phyloP scores from a whole-genome alignment of 352 stramenopile species.

The Globisporangium rhizosaccharum region DNA sequence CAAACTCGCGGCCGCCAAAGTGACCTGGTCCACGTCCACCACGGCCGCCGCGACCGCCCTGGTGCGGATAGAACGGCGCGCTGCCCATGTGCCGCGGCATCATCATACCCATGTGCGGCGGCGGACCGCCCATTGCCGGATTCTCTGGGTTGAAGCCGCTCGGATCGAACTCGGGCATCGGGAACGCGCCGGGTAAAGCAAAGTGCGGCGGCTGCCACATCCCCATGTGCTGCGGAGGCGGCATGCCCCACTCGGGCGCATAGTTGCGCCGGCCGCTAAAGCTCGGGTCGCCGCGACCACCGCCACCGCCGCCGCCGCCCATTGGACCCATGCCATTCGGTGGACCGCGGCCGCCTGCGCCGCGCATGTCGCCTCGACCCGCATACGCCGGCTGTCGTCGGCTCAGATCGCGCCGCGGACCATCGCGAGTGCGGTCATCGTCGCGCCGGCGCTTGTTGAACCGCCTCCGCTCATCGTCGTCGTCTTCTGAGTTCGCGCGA shows the following conservation, averaged over 20 bases:
- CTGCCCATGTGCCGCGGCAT: constrained; percentile 52
- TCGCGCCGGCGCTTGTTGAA: constrained; percentile 59
- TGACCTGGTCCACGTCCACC: constrained; percentile 22
- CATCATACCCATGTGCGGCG: constrained; percentile 54
- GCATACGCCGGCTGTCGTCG: constrained; percentile 19
- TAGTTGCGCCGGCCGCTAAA: constrained; percentile 50
- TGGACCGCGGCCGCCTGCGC: constrained; percentile 9
- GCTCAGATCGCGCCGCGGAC: constrained; percentile 18
- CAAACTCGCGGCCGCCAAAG: constrained; percentile 24
- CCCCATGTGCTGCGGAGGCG: constrained; percentile 39
- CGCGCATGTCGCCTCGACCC: constrained; percentile 23
- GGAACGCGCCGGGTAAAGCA: constrained; percentile 37
- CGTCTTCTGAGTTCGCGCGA: constrained; percentile 32
- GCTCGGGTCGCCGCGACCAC: constrained; percentile 18
- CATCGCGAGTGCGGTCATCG: constrained; percentile 28
- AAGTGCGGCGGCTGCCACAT: constrained; percentile 58
- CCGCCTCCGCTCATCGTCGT: constrained; percentile 49
- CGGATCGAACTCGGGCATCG: constrained; percentile 64
- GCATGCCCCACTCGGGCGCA: constrained; percentile 62
- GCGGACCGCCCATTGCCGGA: constrained; percentile 49
- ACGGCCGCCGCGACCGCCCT: constrained; percentile 32
- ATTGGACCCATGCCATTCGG: constrained; percentile 4
- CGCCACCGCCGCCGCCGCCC: neutral
- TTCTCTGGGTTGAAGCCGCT: constrained; percentile 65
- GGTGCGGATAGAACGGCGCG: constrained; percentile 38